Percentiles rank a stretch among this genome's conserved stretches.
Conservation (phyloP, 345 rosid genomes). For the Viola odorata region DNA sequence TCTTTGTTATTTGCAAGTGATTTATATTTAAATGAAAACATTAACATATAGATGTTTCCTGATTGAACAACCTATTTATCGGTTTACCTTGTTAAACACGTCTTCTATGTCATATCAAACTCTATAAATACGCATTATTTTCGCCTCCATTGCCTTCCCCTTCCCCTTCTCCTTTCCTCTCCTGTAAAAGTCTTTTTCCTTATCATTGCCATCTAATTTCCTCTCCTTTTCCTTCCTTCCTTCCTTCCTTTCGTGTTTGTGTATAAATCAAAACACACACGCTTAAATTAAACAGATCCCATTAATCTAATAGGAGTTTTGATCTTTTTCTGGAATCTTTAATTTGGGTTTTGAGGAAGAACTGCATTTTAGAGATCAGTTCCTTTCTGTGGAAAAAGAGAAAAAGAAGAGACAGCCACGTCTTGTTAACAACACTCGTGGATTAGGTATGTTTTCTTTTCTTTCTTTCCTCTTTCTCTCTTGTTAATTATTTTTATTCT, state of each 20-base stretch:
- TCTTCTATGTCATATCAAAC: constrained; percentile 22
- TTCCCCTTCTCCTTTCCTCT: constrained; percentile 12
- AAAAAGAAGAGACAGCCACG: background rate
- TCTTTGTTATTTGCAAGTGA: background rate
- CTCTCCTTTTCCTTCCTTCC: constrained; percentile 6
- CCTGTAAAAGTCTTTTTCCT: constrained; percentile 2
- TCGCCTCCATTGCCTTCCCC: constrained; percentile 18
- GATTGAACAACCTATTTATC: constrained; percentile 19
- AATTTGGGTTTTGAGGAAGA: constrained; percentile 2
- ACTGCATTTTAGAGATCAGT: constrained; percentile 10
- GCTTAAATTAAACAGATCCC: background rate
- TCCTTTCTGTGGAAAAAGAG: constrained; percentile 11
- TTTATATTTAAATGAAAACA: background rate
- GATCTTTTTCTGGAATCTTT: background rate
- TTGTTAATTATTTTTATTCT: background rate
- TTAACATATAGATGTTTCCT: constrained; percentile 23
- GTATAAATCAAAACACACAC: background rate
- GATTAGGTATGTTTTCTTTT: constrained; percentile 4
- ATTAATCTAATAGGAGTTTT: too few species aligned
- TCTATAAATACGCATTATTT: constrained; percentile 54
- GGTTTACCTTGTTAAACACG: constrained; percentile 62
- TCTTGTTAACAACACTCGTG: constrained; percentile 7
- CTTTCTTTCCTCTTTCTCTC: background rate
- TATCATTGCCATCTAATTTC: background rate
- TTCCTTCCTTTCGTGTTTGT: background rate